Evolutionary conservation across 768 basidiomycete genomes (phyloP).

Genomic region (Cubamyces lactineus): DNA sequence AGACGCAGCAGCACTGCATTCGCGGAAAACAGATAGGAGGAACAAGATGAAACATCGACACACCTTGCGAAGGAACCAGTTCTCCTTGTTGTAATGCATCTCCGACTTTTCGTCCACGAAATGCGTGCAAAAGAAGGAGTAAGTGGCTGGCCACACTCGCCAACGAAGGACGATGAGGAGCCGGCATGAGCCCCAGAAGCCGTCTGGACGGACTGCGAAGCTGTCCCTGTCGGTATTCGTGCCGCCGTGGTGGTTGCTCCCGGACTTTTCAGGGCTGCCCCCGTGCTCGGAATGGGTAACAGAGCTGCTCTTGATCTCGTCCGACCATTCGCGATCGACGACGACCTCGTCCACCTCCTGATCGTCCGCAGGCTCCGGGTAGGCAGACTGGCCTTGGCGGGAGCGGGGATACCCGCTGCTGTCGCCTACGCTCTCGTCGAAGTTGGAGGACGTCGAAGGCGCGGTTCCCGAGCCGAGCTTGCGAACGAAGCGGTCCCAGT

Average conservation of each 20-base stretch:
- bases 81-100: conserved; percentile 59
- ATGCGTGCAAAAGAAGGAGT: conserved; percentile 60
- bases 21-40: neutral
- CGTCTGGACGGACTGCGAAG: conserved; percentile 37
- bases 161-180: conserved; percentile 54
- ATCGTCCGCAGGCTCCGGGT: conserved; percentile 40
- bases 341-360: conserved; percentile 72
- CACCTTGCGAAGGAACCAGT: conserved; percentile 71
- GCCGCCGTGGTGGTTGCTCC: conserved; percentile 41
- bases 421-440: conserved; percentile 48
- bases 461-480: conserved; percentile 40
- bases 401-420: conserved; percentile 42
- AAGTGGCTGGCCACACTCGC: conserved; percentile 56
- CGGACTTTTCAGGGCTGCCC: conserved; percentile 51
- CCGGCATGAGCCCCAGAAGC: conserved; percentile 39
- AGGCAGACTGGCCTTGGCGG: conserved; percentile 21
- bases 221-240: conserved; percentile 45
- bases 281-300: conserved; percentile 55
- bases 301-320: conserved; percentile 57
- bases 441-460: conserved; percentile 53
- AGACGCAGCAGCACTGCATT: too few species aligned
- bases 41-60: neutral
- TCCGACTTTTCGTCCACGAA: conserved; percentile 64
- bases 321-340: conserved; percentile 72
- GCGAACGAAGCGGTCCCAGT: conserved; percentile 37